These are phyloP conservation scores for Metarhizium brunneum DNA, from an alignment of 2,329 filamentous ascomycete species.

Conservation along the genomic window DNA sequence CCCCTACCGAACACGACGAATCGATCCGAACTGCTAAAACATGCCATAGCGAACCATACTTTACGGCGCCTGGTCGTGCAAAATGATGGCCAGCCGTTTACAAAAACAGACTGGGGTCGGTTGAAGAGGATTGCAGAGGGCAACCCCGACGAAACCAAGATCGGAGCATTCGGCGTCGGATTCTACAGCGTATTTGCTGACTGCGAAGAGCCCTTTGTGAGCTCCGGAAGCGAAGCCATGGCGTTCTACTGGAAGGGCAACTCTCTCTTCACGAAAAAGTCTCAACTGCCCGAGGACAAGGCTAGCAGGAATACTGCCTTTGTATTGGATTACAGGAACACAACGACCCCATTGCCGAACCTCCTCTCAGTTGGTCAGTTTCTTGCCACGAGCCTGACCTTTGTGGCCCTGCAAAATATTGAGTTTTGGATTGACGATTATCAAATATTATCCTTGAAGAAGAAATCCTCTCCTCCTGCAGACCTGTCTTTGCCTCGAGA, in stretches of 20 bases:
- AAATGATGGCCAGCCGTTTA: slow-evolving; percentile 86
- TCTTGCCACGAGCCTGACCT: slow-evolving; percentile 87
- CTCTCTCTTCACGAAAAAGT: slow-evolving; percentile 82
- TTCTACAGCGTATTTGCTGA: slow-evolving; percentile 99
- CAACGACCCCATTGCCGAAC: slow-evolving; percentile 76
- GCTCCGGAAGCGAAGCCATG: slow-evolving; percentile 87
- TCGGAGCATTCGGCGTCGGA: slow-evolving; percentile 94
- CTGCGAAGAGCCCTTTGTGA: slow-evolving; percentile 95
- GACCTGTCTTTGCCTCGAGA: slow-evolving; percentile 66
- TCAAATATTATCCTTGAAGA: slow-evolving; percentile 67
- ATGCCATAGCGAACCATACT: slow-evolving; percentile 77
- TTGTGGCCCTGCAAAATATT: slow-evolving; percentile 79
- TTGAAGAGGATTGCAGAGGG: slow-evolving; percentile 97
- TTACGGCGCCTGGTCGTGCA: slow-evolving; percentile 80
- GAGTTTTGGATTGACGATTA: slow-evolving; percentile 89
- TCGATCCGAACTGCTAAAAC: slow-evolving; percentile 66
- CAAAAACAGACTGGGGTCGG: slow-evolving; percentile 82
- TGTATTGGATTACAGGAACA: slow-evolving; percentile 86
- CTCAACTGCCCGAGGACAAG: slow-evolving; percentile 61
- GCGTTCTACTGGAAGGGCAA: slow-evolving; percentile 99
- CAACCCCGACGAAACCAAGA: slow-evolving; percentile 98
- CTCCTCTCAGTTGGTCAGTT: slow-evolving; percentile 85
- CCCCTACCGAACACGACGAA: slow-evolving; percentile 59
- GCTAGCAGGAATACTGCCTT: slow-evolving; percentile 73
- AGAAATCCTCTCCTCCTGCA: slow-evolving; percentile 74